Conservation (phyloP, 169 alveolate genomes). For the Plasmodium ovale region DNA sequence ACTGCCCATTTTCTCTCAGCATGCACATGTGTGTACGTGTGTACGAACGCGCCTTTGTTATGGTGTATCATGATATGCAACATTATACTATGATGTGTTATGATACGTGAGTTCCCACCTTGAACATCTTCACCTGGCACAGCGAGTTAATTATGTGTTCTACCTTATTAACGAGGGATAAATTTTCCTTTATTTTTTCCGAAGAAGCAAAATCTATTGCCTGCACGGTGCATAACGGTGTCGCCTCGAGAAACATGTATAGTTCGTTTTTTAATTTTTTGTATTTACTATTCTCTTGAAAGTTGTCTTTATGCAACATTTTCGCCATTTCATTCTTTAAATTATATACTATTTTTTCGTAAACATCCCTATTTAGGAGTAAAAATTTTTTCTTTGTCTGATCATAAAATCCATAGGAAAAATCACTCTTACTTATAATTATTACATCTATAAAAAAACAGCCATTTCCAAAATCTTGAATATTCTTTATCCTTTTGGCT, state of each 20-base stretch:
- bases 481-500: constrained; percentile 45
- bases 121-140: constrained; percentile 44
- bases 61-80: not conserved
- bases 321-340: constrained; percentile 53
- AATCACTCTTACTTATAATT: constrained; percentile 74
- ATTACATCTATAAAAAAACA: constrained; percentile 68
- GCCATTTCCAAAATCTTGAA: constrained; percentile 42
- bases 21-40: not conserved
- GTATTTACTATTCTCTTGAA: constrained; percentile 30
- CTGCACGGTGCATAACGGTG: constrained; percentile 55
- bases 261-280: constrained; percentile 45
- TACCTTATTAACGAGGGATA: constrained; percentile 17
- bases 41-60: constrained; percentile 1
- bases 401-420: constrained; percentile 70
- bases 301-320: constrained; percentile 42
- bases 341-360: constrained; percentile 54
- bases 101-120: not conserved
- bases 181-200: constrained; percentile 34
- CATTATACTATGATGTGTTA: no score
- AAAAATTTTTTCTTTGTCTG: constrained; percentile 15
- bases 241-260: constrained; percentile 59
- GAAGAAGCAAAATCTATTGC: constrained; percentile 60
- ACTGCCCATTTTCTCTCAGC: no score
- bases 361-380: constrained; percentile 35
- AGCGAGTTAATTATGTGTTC: constrained; percentile 53